A percentile compares a stretch with the other conserved stretches of the same genome.
Evolutionary conservation across 306 rosid genomes (phyloP).

Genomic region (Ochetophila trinervis): DNA sequence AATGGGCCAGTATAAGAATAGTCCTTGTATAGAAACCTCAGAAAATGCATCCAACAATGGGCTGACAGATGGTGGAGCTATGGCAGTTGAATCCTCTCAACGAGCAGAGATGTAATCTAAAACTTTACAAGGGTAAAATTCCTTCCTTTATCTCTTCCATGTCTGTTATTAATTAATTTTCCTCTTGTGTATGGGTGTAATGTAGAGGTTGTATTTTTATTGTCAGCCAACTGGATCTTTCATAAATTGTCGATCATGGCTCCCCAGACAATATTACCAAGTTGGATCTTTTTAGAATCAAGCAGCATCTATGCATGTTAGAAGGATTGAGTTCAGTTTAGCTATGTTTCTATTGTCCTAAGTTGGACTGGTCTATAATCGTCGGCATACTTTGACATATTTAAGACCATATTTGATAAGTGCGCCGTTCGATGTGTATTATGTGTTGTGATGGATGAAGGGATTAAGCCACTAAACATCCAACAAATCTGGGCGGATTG

Average conservation of each 20-base stretch:
- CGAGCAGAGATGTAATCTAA: slow-evolving; percentile 32
- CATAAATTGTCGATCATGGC: slow-evolving; percentile 21
- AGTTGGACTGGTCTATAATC: slow-evolving; percentile 25
- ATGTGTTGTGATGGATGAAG: background rate
- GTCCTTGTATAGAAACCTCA: slow-evolving; percentile 49
- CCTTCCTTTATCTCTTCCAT: slow-evolving; percentile 45
- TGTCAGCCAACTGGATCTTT: slow-evolving; percentile 53
- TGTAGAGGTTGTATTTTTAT: slow-evolving; percentile 35
- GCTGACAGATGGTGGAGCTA: slow-evolving; percentile 32
- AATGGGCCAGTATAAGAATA: slow-evolving; percentile 35
- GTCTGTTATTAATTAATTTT: slow-evolving; percentile 7
- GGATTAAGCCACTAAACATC: background rate
- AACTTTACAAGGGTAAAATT: slow-evolving; percentile 49
- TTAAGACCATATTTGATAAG: no score
- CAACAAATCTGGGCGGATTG: background rate
- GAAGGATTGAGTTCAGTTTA: slow-evolving; percentile 2
- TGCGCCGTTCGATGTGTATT: no score
- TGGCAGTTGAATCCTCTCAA: slow-evolving; percentile 57
- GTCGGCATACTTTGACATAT: slow-evolving; percentile 5
- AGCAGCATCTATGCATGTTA: slow-evolving; percentile 21
- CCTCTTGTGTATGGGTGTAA: slow-evolving; percentile 30
- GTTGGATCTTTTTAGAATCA: slow-evolving; percentile 26
- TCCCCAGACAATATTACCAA: slow-evolving; percentile 11
- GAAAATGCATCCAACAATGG: slow-evolving; percentile 51
- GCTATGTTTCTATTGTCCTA: slow-evolving; percentile 19